Percentiles rank a stretch among this genome's conserved stretches.
phyloP scores from a whole-genome alignment of 2,329 filamentous ascomycete genomes.

The Cucurbitaria berberidis region DNA sequence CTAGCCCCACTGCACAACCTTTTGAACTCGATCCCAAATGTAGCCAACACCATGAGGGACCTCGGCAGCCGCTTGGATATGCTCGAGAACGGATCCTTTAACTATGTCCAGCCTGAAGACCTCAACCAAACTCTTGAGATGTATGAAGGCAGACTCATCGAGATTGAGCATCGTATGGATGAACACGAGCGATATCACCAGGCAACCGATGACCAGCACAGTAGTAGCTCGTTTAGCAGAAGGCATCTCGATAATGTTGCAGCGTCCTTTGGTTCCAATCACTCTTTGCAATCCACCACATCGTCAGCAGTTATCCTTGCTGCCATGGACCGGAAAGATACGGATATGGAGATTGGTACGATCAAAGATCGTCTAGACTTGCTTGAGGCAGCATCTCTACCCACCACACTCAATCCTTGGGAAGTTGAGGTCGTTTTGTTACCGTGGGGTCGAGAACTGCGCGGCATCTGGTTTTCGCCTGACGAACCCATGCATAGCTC shows the following conservation, averaged over 20 bases:
- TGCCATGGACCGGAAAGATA: constrained; percentile 48
- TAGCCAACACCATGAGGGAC: constrained; percentile 59
- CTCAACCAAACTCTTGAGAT: constrained; percentile 71
- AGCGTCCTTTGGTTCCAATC: constrained; percentile 51
- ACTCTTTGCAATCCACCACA: constrained; percentile 45
- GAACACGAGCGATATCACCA: constrained; percentile 49
- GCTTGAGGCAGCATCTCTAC: constrained; percentile 64
- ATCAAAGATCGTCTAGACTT: constrained; percentile 58
- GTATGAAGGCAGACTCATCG: constrained; percentile 69
- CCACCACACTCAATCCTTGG: constrained; percentile 70
- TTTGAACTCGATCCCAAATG: constrained; percentile 47
- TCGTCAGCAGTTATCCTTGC: constrained; percentile 47
- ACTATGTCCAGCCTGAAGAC: constrained; percentile 69
- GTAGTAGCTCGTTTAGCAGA: constrained; percentile 33
- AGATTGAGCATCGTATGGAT: constrained; percentile 65
- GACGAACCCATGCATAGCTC: constrained; percentile 49
- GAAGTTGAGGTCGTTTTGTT: constrained; percentile 77
- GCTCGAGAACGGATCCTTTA: constrained; percentile 74
- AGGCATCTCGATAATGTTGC: constrained; percentile 40
- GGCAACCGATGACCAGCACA: constrained; percentile 37
- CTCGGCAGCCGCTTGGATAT: constrained; percentile 70
- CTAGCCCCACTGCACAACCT: constrained; percentile 46
- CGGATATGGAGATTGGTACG: constrained; percentile 52
- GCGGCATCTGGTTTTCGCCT: constrained; percentile 60
- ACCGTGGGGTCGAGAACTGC: constrained; percentile 67